Conservation (phyloP, 1,139 yeast species). For the Scheffersomyces cryptocercus region DNA sequence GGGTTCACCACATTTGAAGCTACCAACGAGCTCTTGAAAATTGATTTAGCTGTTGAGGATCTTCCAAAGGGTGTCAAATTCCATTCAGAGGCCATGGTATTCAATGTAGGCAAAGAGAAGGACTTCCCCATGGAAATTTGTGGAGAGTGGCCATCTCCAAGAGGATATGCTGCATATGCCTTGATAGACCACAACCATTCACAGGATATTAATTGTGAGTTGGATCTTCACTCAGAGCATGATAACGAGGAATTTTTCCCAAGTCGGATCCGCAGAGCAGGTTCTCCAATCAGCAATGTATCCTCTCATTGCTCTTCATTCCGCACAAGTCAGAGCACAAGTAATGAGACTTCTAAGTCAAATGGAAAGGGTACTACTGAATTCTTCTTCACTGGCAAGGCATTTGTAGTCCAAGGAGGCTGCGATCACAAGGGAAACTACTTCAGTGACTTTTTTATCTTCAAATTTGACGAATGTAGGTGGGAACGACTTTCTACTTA, state of each 20-base stretch:
- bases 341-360: neutral
- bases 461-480: constrained; percentile 33
- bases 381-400: constrained; percentile 26
- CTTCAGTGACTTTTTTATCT: constrained; percentile 37
- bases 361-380: constrained; percentile 7
- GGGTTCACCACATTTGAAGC: constrained; percentile 30
- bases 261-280: constrained; percentile 2
- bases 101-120: constrained; percentile 11
- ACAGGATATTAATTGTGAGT: constrained; percentile 8
- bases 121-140: constrained; percentile 5
- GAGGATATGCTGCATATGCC: constrained; percentile 44
- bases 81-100: constrained; percentile 25
- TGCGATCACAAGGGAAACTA: constrained; percentile 30
- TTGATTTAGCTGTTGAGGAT: constrained; percentile 29
- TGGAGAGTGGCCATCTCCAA: constrained; percentile 33
- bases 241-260: neutral
- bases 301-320: constrained; percentile 13
- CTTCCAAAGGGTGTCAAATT: constrained; percentile 16
- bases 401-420: constrained; percentile 46
- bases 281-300: constrained; percentile 7
- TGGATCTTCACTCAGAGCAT: neutral
- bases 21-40: constrained; percentile 36
- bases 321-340: constrained; percentile 13
- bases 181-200: constrained; percentile 26
- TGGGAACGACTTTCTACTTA: constrained; percentile 39